These are phyloP conservation scores for Cryphonectria japonica DNA, from an alignment of 2,329 filamentous ascomycete genomes.

Conservation along the genomic window DNA sequence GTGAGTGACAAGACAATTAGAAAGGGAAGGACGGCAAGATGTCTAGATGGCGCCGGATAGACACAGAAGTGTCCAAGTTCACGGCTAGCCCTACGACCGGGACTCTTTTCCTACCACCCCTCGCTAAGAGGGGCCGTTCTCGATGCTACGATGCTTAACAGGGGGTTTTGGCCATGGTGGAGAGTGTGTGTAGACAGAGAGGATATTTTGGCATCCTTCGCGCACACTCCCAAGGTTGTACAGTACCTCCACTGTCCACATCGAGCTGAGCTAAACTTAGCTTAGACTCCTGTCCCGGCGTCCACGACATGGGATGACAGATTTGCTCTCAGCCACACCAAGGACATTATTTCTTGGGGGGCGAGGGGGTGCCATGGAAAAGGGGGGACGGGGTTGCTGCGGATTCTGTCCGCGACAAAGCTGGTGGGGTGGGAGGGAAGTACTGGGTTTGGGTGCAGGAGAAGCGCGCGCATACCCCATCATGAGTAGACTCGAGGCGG, in stretches of 20 bases:
- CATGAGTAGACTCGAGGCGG: background rate
- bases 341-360: background rate
- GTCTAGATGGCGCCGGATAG: slow-evolving; percentile 24
- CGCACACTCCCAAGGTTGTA: background rate
- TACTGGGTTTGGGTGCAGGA: background rate
- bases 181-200: background rate
- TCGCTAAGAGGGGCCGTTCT: slow-evolving; percentile 19
- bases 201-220: slow-evolving; percentile 2
- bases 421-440: background rate
- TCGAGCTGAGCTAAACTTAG: slow-evolving; percentile 12
- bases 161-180: slow-evolving; percentile 17
- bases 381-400: slow-evolving; percentile 4
- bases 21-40: slow-evolving; percentile 25
- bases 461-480: slow-evolving; percentile 1
- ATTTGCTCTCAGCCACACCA: slow-evolving; percentile 12
- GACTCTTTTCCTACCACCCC: slow-evolving; percentile 19
- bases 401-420: slow-evolving; percentile 7
- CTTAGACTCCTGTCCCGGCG: slow-evolving; percentile 1
- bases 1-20: slow-evolving; percentile 25
- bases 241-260: slow-evolving; percentile 5
- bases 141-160: slow-evolving; percentile 25
- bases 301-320: slow-evolving; percentile 8
- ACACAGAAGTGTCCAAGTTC: slow-evolving; percentile 17
- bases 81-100: slow-evolving; percentile 27
- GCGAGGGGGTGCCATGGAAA: background rate